Evolutionary conservation across 2,329 filamentous ascomycete species (phyloP).

Genomic region (Alternaria hordeiaustralica): DNA sequence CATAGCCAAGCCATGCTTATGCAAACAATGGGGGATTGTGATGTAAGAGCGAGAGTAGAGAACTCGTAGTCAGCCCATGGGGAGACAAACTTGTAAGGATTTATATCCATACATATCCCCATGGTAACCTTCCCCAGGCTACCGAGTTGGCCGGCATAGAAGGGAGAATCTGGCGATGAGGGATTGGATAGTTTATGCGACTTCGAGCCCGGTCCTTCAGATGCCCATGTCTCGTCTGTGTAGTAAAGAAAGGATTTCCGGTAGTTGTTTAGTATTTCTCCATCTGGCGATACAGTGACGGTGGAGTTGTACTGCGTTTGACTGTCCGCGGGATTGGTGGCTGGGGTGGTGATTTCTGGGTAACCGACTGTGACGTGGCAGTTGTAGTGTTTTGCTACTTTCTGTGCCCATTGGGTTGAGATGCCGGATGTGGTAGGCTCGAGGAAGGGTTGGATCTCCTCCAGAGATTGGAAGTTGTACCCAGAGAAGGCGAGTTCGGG

Average conservation of each 20-base stretch:
- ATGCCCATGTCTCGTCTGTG: slow-evolving; percentile 70
- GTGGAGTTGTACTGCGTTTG: slow-evolving; percentile 63
- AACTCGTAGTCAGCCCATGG: slow-evolving; percentile 66
- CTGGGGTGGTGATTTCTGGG: slow-evolving; percentile 61
- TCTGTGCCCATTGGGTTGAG: slow-evolving; percentile 73
- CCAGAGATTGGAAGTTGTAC: slow-evolving; percentile 77
- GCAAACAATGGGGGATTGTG: slow-evolving; percentile 67
- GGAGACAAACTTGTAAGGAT: slow-evolving; percentile 66
- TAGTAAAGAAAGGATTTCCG: slow-evolving; percentile 71
- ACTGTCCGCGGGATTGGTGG: slow-evolving; percentile 16
- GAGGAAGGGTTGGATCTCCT: slow-evolving; percentile 71
- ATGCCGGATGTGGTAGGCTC: slow-evolving; percentile 71
- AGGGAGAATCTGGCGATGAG: slow-evolving; percentile 33
- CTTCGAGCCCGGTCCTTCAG: slow-evolving; percentile 54
- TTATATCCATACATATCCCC: slow-evolving; percentile 66
- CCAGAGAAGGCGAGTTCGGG: slow-evolving; percentile 82
- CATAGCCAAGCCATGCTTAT: slow-evolving; percentile 83
- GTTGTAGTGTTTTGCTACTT: slow-evolving; percentile 68
- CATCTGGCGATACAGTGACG: slow-evolving; percentile 62
- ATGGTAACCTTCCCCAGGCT: slow-evolving; percentile 47
- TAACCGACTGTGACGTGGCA: slow-evolving; percentile 77
- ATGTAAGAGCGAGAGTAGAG: slow-evolving; percentile 63
- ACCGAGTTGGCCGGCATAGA: slow-evolving; percentile 48
- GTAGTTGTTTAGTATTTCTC: slow-evolving; percentile 64
- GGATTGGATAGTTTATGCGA: slow-evolving; percentile 27